Percentiles rank a stretch among this genome's conserved stretches.
phyloP scores from a whole-genome alignment of 2,329 filamentous ascomycete genomes.

The Phoma sp. region DNA sequence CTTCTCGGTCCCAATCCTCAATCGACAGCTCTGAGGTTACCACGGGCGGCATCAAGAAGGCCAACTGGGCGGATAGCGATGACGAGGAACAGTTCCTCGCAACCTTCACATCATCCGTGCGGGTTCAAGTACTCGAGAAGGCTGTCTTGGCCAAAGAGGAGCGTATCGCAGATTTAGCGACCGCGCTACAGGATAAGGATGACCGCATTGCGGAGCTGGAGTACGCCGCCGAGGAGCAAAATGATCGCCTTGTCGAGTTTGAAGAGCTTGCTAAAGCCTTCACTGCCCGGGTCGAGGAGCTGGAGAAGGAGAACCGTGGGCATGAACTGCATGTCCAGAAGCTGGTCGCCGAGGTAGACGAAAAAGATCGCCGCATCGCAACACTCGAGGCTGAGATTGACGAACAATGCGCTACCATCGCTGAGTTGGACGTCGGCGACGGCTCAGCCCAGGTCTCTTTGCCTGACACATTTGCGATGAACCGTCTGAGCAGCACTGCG shows the following conservation, averaged over 20 bases:
- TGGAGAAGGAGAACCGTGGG: conserved; percentile 13
- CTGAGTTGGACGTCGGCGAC: conserved; percentile 14
- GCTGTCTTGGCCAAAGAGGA: conserved; percentile 10
- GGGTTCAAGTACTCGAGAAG: conserved; percentile 22
- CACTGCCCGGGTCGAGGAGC: neutral
- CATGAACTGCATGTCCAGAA: conserved; percentile 23
- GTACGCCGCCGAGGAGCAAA: conserved; percentile 7
- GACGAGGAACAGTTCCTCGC: conserved; percentile 24
- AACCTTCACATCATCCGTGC: conserved; percentile 1
- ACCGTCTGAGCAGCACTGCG: neutral
- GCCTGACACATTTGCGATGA: neutral
- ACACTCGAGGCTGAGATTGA: conserved; percentile 22
- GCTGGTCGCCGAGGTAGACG: conserved; percentile 20
- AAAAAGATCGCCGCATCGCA: conserved; percentile 26
- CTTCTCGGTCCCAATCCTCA: no score
- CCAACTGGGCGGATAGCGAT: conserved; percentile 30
- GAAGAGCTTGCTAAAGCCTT: conserved; percentile 4
- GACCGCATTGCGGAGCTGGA: conserved; percentile 22
- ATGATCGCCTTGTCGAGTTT: conserved; percentile 11
- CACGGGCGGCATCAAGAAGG: conserved; percentile 17
- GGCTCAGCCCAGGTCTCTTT: neutral
- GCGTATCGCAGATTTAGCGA: conserved; percentile 7
- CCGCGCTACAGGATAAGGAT: conserved; percentile 8
- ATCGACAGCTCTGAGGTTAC: neutral
- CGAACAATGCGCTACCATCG: conserved; percentile 14